A percentile compares a stretch with the other conserved stretches of the same genome.
phyloP scores from a whole-genome alignment of 1,284 basidiomycete species.

The Ganoderma lucidum region DNA sequence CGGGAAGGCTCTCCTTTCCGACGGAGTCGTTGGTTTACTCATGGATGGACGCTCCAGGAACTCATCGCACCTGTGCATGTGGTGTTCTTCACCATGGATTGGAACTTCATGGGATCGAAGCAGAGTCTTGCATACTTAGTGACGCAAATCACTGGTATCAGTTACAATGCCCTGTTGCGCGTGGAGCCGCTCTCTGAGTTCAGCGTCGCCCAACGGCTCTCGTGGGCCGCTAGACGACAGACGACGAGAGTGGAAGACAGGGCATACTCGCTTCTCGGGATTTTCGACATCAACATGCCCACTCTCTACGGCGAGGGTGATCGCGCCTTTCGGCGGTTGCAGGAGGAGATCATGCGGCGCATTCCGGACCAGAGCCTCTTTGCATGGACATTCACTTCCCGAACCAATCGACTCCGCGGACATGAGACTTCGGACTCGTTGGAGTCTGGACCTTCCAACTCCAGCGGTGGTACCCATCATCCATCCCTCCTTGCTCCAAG shows the following conservation, averaged over 20 bases:
- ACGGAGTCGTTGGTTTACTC: not conserved
- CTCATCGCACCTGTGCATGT: not conserved
- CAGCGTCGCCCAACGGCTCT: not conserved
- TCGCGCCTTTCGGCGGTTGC: not conserved
- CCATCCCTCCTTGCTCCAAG: too few species aligned
- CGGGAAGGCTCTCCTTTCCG: not conserved
- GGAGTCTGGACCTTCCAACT: too few species aligned
- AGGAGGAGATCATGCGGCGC: not conserved
- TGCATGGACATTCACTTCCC: not conserved
- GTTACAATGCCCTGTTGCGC: not conserved
- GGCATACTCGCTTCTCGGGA: not conserved
- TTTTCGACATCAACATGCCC: slow-evolving; percentile 1
- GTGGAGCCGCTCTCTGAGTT: not conserved
- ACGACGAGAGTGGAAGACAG: not conserved
- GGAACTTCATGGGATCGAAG: not conserved
- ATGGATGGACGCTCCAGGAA: not conserved
- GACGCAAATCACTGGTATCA: not conserved
- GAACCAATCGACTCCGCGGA: too few species aligned
- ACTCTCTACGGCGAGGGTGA: not conserved
- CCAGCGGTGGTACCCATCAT: too few species aligned
- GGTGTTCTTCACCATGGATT: not conserved
- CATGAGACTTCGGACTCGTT: too few species aligned
- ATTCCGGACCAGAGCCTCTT: not conserved
- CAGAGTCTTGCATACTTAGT: not conserved
- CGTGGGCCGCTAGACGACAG: not conserved